These are phyloP conservation scores for Leishmania turanica DNA, from an alignment of 208 protist genomes.

Conservation along the genomic window DNA sequence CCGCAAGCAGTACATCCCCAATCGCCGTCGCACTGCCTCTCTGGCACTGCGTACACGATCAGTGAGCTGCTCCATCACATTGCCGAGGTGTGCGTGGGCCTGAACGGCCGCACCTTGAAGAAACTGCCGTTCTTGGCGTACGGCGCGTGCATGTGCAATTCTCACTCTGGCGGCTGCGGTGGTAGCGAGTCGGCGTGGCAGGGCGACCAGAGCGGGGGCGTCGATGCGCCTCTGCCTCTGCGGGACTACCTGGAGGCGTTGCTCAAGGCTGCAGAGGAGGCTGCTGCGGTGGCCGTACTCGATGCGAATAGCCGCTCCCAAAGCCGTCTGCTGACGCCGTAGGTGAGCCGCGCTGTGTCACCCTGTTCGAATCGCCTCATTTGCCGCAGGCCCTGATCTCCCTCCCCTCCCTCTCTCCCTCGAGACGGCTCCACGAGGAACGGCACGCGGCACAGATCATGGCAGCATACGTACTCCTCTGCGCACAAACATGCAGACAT, in stretches of 20 bases:
- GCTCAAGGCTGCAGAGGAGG: slow-evolving; percentile 9
- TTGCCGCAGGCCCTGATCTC: background rate
- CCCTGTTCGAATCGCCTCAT: background rate
- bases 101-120: slow-evolving; percentile 92
- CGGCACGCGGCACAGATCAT: background rate
- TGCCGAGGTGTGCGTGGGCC: slow-evolving; percentile 50
- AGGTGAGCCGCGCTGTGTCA: background rate
- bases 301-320: background rate
- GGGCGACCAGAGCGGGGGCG: background rate
- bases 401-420: background rate
- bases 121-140: slow-evolving; percentile 94
- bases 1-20: background rate
- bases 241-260: slow-evolving; percentile 21
- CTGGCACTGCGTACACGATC: background rate
- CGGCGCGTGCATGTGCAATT: slow-evolving; percentile 28
- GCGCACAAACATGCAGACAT: background rate
- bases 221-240: background rate
- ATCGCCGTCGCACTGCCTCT: background rate
- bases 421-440: background rate
- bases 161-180: background rate
- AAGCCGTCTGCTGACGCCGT: background rate
- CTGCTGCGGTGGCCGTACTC: background rate
- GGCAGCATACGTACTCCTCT: background rate
- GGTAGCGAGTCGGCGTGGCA: background rate
- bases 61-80: slow-evolving; percentile 26